Evolutionary conservation across 2,329 filamentous ascomycete genomes (phyloP), one percentile per base, ranked within the genome.

Genomic region (Cladorrhinum sp.): DNA sequence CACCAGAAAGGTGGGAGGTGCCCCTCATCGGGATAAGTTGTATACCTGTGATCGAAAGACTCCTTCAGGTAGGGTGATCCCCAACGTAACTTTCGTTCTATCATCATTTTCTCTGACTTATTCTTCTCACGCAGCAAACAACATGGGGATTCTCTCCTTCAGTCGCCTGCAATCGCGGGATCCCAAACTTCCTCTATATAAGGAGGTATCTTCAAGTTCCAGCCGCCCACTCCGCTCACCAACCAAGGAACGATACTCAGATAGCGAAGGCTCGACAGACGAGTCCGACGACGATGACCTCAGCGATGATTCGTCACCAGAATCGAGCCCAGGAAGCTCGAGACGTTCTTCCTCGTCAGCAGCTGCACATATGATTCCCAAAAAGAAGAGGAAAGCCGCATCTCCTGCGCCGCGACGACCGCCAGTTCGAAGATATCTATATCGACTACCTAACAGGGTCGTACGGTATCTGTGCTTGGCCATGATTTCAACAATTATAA

Each of bases 381-480:
- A 75, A 48, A 46, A 20, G n/a, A 46, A 46, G 5, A 68, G 65
- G 56, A 73, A 73, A 63, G 68, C 69, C 14, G 70, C 73, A 33
- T 66, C 69, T 26, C 62, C 74, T 18, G 60, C 71, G 28, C 67
- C 30, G 16, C 71, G 73, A 21, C 67, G 71, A 12, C 69, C 75
- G 10, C 69, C 75, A 12, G 69, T 67, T 16, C 70, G 74, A 50
- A 68, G 74, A 7, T 68, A 75, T 58, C 73, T 82, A 57, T 90
- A 89, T 68, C 81, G 86, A 30, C 75, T 93, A 48, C 90, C 90
- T 6, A 86, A 87, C 70, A 89, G 82, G 64, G 84, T 95, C 61
- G 86, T 91, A 59, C 83, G 92, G 68, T 96, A 89, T 72, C 84
- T 96, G 59, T 92, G 91, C 65, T 78, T 93, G 54, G 84, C 82